Evolutionary conservation across 176 grass and related monocot species (phyloP), one percentile per base, ranked within the genome.

Genomic region (Ananas comosus): DNA sequence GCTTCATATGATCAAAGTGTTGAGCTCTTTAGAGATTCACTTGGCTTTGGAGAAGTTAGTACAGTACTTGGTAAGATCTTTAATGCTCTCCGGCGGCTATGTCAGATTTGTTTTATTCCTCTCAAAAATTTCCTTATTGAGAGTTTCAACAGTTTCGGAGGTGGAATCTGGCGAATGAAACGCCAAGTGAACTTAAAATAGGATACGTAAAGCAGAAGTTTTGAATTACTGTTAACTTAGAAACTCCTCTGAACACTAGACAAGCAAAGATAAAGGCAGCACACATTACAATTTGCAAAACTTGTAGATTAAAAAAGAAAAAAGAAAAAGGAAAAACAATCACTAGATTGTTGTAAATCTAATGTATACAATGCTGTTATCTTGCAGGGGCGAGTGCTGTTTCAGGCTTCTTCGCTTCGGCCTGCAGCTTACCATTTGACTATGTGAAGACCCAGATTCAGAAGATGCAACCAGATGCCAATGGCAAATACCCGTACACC

Each of bases 391-490:
- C 91, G 25, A 96, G 91, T 84, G 88, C 88, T 70, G 64, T 96
- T 57, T 96, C 91, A 12, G 91, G 91, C 53, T 96, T 96, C 80
- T 96, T 86, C 69, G 91, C 91, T 47, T 69, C 91, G 68, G 91
- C 91, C 77, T 96, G 91, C 69, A 96, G 91, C 80, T 88, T 96
- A 65, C 91, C 91, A 16, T 96, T 96, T 57, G 91, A 96, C 74
- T 96, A 96, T 49, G 91, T 96, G 65, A 96, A 96, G 69, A 96
- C 91, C 22, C 91, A 96, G 75, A 86, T 96, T 79, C 91, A 96
- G 69, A 96, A 96, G 80, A 96, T 96, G 91, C 91, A 96, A 70
- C 91, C 88, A 51, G 91, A 96, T 80, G 85, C 88, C 68, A 82
- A 68, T 42, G 88, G 91, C 47, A 96, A 96, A 73, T 96, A 91